Conservation (phyloP, 108 stramenopile genomes). For the Cyclotella baltica region DNA sequence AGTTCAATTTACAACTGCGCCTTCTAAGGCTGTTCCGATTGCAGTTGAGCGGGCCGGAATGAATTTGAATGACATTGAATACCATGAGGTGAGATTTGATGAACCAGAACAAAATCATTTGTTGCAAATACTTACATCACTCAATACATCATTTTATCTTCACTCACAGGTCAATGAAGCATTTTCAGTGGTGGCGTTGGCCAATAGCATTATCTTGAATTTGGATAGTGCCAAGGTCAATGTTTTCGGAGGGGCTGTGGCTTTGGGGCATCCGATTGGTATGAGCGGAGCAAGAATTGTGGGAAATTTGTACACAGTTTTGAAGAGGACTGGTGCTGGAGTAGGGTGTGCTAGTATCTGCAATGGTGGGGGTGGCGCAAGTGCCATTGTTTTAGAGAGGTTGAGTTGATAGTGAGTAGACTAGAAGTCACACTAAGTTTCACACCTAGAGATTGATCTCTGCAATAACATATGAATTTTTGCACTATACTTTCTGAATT, state of each 20-base stretch:
- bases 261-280: constrained; percentile 97
- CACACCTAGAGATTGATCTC: no score
- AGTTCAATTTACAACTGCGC: constrained; percentile 93
- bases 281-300: constrained; percentile 94
- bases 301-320: constrained; percentile 84
- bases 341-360: constrained; percentile 97
- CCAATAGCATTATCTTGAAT: constrained; percentile 87
- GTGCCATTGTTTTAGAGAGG: constrained; percentile 95
- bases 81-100: constrained; percentile 98
- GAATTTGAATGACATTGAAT: constrained; percentile 82
- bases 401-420: constrained; percentile 66
- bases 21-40: constrained; percentile 89
- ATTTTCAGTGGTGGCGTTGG: constrained; percentile 95
- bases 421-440: no score
- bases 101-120: no score
- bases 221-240: constrained; percentile 86
- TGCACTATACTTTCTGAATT: no score
- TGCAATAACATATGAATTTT: no score
- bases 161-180: no score
- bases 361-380: constrained; percentile 98
- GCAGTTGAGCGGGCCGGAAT: constrained; percentile 87
- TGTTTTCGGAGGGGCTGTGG: constrained; percentile 95
- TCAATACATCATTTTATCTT: no score
- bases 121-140: no score
- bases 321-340: constrained; percentile 87